phyloP scores from a whole-genome alignment of 208 protist species.

The Trypanosomatidae sp. region DNA sequence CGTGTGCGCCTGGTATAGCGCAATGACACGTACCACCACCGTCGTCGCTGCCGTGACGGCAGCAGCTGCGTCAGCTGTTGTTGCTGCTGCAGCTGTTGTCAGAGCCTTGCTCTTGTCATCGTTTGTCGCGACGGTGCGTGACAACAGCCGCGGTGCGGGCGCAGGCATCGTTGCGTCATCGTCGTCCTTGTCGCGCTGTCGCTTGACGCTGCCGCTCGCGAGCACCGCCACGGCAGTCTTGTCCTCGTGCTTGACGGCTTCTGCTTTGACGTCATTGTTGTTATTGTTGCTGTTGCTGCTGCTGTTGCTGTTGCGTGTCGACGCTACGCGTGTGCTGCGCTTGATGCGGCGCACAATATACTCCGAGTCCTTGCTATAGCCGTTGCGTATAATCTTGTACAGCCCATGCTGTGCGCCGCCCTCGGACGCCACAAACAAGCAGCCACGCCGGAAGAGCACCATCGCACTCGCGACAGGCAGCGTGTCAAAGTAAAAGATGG shows the following conservation, averaged over 20 bases:
- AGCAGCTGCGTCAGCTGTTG: slow-evolving; percentile 5
- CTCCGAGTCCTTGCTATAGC: slow-evolving; percentile 51
- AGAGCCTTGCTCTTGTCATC: background rate
- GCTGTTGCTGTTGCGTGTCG: background rate
- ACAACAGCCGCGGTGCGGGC: no score
- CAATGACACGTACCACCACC: slow-evolving; percentile 16
- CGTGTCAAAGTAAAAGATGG: slow-evolving; percentile 97
- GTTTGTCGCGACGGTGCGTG: no score
- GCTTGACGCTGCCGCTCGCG: no score
- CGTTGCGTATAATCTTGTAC: slow-evolving; percentile 88
- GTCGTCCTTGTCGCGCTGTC: slow-evolving; percentile 3
- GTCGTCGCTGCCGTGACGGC: background rate
- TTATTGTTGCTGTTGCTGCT: background rate
- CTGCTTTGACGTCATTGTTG: background rate
- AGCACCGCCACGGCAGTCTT: no score
- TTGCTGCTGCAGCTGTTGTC: slow-evolving; percentile 1
- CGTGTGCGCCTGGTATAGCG: slow-evolving; percentile 43
- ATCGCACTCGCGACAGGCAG: slow-evolving; percentile 84
- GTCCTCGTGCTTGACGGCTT: background rate
- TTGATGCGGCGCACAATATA: slow-evolving; percentile 52
- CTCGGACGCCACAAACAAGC: slow-evolving; percentile 94
- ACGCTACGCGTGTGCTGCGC: slow-evolving; percentile 7
- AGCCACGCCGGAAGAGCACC: slow-evolving; percentile 89
- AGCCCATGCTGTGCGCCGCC: slow-evolving; percentile 87
- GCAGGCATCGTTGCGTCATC: background rate